Base-by-base conservation (phyloP, 306 rosid species). In the Nissolia schottii region DNA sequence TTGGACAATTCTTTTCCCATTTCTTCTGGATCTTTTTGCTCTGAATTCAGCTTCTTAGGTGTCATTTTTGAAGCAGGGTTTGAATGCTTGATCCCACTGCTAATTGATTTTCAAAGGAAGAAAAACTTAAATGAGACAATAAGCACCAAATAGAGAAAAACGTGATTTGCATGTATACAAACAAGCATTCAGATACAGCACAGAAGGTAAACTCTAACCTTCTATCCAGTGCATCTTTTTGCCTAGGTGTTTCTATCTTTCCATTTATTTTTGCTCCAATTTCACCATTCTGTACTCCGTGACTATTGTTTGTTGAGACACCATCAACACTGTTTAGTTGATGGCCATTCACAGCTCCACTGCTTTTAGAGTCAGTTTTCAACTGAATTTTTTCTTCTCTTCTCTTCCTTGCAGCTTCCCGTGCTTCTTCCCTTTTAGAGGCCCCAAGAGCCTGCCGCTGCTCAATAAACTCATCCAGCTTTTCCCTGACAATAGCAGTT, bases 381-480 rank as follows among this genome's bases (percentile, higher is more conserved):
- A 71, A 75, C 64, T 15, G 82, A 66, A 80, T 95, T 61, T 91
- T 89, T 64, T 83, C 74, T 87, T 82, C 84, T 77, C 93, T 85
- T 81, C 77, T 91, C 86, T 85, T 85, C 64, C 84, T 87, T 61
- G 79, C 93, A 55, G 87, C 86, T 78, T 80, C 76, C 65, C 74
- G 29, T 15, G 76, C 83, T 60, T 89, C 92, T 78, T 78, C 99
- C 84, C 99, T 89, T 77, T 75, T 89, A 63, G 95, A 64, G 64
- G 90, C 95, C 58, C 96, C 96, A 72, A 94, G 93, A 41, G 70
- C 83, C 16, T 86, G 95, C 77, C 89, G 82, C 83, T 94, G 87
- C 79, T 94, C 96, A 77, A 94, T 77, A 75, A 87, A 18, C 55
- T 79, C 88, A 71, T 86, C 91, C 79, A 94, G 45, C 81, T 82